Conservation (phyloP, 1,284 basidiomycete species). For the Ganoderma lingzhi region DNA sequence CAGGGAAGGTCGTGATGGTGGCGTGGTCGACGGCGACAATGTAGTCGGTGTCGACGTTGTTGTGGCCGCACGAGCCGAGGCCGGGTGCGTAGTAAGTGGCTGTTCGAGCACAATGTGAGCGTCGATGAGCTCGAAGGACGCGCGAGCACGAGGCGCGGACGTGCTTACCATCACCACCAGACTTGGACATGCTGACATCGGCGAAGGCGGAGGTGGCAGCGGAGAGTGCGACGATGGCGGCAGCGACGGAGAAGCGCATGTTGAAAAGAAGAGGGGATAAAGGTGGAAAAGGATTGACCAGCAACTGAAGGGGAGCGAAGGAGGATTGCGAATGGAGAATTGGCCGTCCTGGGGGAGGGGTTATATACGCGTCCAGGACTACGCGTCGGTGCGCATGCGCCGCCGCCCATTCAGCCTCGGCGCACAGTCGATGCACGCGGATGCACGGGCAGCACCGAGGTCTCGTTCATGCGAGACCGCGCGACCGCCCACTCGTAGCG, state of each 20-base stretch:
- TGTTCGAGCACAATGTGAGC: neutral
- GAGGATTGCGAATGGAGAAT: conserved; percentile 21
- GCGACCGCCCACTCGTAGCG: too few relatives aligned
- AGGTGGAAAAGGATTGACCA: neutral
- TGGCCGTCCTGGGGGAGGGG: neutral
- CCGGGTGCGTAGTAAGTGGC: conserved; percentile 32
- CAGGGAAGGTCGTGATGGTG: conserved; percentile 31
- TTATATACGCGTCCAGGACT: conserved; percentile 8
- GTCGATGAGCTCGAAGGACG: too few relatives aligned
- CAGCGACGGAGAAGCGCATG: conserved; percentile 1
- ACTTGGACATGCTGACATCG: neutral
- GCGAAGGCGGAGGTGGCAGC: neutral
- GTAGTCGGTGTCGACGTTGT: conserved; percentile 33
- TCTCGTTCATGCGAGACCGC: too few relatives aligned
- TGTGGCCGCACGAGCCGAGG: conserved; percentile 30
- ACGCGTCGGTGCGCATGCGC: neutral
- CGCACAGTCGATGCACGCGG: neutral
- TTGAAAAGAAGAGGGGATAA: neutral
- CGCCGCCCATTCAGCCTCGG: neutral
- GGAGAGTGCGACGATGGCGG: neutral
- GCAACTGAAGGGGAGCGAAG: conserved; percentile 14
- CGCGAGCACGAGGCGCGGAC: neutral
- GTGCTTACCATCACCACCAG: neutral
- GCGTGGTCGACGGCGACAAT: conserved; percentile 29
- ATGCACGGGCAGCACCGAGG: neutral